phyloP scores from a whole-genome alignment of 371 early-diverging fungal genomes.

The Lichtheimia ornata region DNA sequence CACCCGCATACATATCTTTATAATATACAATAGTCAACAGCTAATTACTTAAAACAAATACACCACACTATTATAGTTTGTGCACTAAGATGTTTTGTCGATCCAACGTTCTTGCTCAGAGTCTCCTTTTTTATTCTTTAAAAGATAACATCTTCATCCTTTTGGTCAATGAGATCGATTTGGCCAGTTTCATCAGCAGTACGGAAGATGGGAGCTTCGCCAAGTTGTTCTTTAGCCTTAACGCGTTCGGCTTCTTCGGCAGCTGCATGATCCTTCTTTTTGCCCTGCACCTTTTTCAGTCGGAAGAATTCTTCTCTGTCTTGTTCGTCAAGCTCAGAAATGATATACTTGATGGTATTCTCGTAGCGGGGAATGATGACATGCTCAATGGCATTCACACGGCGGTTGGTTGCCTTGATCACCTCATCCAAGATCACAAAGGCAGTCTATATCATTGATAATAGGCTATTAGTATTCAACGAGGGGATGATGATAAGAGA shows the following conservation, averaged over 20 bases:
- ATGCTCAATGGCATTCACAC: slow-evolving; percentile 99
- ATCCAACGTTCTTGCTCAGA: too few species aligned
- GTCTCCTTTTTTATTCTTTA: slow-evolving; percentile 10
- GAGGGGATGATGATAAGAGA: too few species aligned
- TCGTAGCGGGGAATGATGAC: slow-evolving; percentile 98
- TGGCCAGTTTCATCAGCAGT: slow-evolving; percentile 49
- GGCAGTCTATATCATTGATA: slow-evolving; percentile 26
- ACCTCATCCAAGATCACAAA: slow-evolving; percentile 98
- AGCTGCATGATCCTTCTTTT: slow-evolving; percentile 91
- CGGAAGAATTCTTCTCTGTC: slow-evolving; percentile 99
- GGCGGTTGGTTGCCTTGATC: slow-evolving; percentile 98
- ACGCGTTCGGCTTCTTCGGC: slow-evolving; percentile 45
- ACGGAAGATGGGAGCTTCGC: slow-evolving; percentile 24
- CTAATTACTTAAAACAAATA: background rate
- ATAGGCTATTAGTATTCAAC: too few species aligned
- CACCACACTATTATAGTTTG: background rate
- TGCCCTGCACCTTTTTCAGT: slow-evolving; percentile 96
- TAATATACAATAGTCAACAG: background rate
- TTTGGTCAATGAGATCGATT: slow-evolving; percentile 48
- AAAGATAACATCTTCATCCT: slow-evolving; percentile 70
- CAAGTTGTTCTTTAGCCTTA: slow-evolving; percentile 6
- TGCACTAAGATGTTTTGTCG: too few species aligned
- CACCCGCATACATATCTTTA: background rate
- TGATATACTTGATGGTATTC: slow-evolving; percentile 98
- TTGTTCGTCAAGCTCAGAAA: slow-evolving; percentile 98